These are phyloP conservation scores for Hypoxylon sp. DNA, from an alignment of 2,329 filamentous ascomycete species.

Conservation along the genomic window DNA sequence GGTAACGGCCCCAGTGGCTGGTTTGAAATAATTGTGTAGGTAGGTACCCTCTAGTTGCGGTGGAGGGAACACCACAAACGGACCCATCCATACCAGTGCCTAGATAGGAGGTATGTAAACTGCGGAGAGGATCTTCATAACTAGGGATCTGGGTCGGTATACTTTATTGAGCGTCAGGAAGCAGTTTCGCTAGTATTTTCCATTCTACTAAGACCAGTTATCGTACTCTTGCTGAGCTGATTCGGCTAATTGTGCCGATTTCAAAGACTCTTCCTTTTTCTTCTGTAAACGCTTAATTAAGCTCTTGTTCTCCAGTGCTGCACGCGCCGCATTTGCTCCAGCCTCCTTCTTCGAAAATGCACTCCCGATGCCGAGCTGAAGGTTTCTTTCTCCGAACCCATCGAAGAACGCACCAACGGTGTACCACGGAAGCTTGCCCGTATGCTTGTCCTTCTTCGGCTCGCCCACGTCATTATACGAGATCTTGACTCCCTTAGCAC, in stretches of 20 bases:
- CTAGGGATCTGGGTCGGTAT: neutral
- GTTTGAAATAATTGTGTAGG: neutral
- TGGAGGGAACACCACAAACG: neutral
- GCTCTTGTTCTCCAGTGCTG: conserved; percentile 76
- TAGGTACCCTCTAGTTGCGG: neutral
- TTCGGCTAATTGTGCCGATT: conserved; percentile 41
- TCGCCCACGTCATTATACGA: conserved; percentile 72
- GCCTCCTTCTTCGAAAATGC: conserved; percentile 79
- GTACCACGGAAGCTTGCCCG: conserved; percentile 68
- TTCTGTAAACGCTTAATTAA: conserved; percentile 66
- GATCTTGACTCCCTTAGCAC: conserved; percentile 70
- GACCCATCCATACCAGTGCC: neutral
- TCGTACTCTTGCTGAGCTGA: conserved; percentile 38
- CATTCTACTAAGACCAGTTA: conserved; percentile 36
- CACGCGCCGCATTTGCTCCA: conserved; percentile 74
- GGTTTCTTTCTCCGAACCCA: conserved; percentile 76
- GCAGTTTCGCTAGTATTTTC: neutral
- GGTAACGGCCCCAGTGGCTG: neutral
- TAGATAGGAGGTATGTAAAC: neutral
- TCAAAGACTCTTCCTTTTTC: conserved; percentile 63
- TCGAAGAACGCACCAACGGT: conserved; percentile 75
- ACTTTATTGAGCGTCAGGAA: neutral
- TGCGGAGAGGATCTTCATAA: neutral
- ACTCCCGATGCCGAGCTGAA: conserved; percentile 73
- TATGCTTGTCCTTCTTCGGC: conserved; percentile 67